Base-by-base conservation (phyloP, 164 flowering plant genomes). In the Euptelea pleiosperma region DNA sequence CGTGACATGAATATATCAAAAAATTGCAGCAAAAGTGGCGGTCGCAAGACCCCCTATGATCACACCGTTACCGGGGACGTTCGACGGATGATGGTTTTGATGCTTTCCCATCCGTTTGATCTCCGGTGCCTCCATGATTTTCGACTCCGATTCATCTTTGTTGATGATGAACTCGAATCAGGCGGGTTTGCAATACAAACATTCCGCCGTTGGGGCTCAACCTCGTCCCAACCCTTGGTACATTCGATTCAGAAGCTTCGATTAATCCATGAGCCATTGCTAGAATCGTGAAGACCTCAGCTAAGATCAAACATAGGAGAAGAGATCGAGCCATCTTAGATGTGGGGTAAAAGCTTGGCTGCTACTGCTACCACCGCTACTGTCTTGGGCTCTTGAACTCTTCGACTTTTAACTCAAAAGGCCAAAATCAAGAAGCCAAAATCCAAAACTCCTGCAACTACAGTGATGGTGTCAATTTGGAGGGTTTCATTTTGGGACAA, bases 1-100 rank as follows among this genome's bases (percentile, higher is more conserved):
- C 3, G 64, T 61, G 28, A 61, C 50, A 2, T 51, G 45, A 41
- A 61, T 62, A 31, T 62, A 62, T 41, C 60, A 45, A 39, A 46
- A 54, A 16, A 62, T 25, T 6, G 46, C 60, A 36, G 55, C 60
- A 30, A 55, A 46, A 5, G 24, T 46, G 19, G 60, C 29, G 0
- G 60, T 55, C 3, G 26, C 66, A 16, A 62, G 66, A 7, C 66
- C 66, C 4, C 66, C 60, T 10, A 62, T 16, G 15, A 62, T 62
- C 45, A 55, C 52, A 9, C 60, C 60, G 11, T 46, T 60, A 18
- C 66, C 59, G 12, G 47, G 60, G 1, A 55, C 19, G 4, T 28
- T 36, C 8, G 44, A n/a, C 3, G 60, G 34, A 46, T 62, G 66
- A 45, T 43, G 36, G 26, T 24, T 29, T 37, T 43, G 39, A 44